Base-by-base conservation (phyloP, 805 yeast genomes). In the Ogataea ganodermae region DNA sequence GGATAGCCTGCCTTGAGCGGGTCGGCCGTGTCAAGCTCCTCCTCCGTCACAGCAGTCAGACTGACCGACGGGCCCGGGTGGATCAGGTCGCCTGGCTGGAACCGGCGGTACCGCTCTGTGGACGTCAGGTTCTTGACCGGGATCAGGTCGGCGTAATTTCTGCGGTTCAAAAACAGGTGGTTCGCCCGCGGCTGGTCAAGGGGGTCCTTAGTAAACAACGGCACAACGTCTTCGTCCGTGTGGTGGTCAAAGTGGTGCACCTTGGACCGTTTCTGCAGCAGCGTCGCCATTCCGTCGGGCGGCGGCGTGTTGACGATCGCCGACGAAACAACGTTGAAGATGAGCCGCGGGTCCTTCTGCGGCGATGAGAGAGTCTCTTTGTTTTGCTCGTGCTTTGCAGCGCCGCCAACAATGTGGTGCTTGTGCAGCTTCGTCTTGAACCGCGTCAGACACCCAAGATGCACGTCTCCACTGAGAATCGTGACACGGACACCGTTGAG, bases 271-370 rank as follows among this genome's bases (percentile, higher is more conserved):
- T 75, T 80, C 65, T 86, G 76, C 55, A 92, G 70, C 53, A 92
- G 71, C 5, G 71, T 68, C 0, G 96, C 94, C 86, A 92, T 86
- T 6, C 84, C 83, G 61, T 82, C 80, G 1, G 97, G 96, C 2
- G 98, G 98, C 10, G 99, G 96, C 0, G 94, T 82, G 65, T 92
- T 92, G 23, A 86, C 82, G 48, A 92, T 89, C 2, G 98, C 98
- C 14, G 96, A 88, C 6, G 94, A 83, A 37, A 89, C 84, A 36
- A 94, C 80, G 62, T 92, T 92, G 66, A 88, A 78, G 63, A 91
- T 84, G 53, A 87, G 74, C 49, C 91, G 69, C 28, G 87, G 86
- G 67, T 91, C 96, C 32, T 72, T 64, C 53, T 82, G 83, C 0
- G 96, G 91, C 26, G 68, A 52, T 6, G 67, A 63, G 20, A 76